These are phyloP conservation scores for Plasmodium blacklocki DNA, from an alignment of 169 alveolate species.

Conservation along the genomic window DNA sequence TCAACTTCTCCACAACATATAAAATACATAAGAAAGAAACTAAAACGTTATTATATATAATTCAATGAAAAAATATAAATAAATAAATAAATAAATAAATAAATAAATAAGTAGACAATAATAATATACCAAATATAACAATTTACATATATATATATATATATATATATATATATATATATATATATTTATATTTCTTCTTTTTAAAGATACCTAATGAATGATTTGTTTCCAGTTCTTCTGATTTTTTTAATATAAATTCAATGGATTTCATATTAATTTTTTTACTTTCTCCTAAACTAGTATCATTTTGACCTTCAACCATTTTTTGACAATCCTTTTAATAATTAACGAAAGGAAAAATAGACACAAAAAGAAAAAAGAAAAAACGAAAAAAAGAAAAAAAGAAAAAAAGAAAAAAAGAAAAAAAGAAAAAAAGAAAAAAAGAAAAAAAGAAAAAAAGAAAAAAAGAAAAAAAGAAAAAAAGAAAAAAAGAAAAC, in stretches of 20 bases:
- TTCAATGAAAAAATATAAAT: not conserved
- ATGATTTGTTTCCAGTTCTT: constrained; percentile 69
- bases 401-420: not conserved
- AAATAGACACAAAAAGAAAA: not conserved
- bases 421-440: no score
- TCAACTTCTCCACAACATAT: constrained; percentile 64
- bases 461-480: no score
- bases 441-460: no score
- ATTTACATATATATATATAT: constrained; percentile 5
- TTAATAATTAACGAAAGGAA: not conserved
- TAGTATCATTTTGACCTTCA: constrained; percentile 4
- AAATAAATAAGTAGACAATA: constrained; percentile 4
- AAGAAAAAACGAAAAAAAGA: not conserved
- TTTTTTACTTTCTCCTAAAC: constrained; percentile 13
- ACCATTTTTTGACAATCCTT: constrained; percentile 3
- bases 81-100: constrained; percentile 14
- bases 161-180: not conserved
- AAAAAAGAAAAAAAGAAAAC: no score
- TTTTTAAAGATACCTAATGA: constrained; percentile 35
- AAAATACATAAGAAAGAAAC: constrained; percentile 71
- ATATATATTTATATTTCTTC: constrained; percentile 5
- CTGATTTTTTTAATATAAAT: constrained; percentile 64
- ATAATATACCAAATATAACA: not conserved
- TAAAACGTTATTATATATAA: not conserved
- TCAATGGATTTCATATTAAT: constrained; percentile 50